phyloP scores from a whole-genome alignment of 2,329 filamentous ascomycete species.

The Exophiala xenobiotica region DNA sequence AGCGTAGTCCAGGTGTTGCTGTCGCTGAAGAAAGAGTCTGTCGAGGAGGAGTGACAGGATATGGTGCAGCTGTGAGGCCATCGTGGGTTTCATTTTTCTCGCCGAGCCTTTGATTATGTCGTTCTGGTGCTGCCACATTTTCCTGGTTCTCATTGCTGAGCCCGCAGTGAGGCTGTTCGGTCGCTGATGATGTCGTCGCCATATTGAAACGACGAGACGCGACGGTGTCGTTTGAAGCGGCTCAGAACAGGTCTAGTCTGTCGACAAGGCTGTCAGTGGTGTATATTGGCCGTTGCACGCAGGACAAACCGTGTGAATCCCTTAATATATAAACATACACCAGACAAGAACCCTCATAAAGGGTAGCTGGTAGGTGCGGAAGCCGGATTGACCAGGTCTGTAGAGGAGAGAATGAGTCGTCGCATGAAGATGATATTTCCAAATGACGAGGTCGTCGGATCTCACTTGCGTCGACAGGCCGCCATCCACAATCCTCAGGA shows the following conservation, averaged over 20 bases:
- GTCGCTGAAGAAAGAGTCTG: neutral
- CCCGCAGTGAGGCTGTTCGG: too few species aligned
- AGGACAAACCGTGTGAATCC: too few species aligned
- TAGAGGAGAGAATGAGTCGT: too few species aligned
- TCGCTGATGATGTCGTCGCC: neutral
- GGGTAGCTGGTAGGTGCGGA: neutral
- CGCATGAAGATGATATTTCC: too few species aligned
- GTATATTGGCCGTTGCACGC: too few species aligned
- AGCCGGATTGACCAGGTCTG: too few species aligned
- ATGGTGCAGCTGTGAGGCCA: neutral
- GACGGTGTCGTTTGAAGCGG: neutral
- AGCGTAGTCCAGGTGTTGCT: neutral
- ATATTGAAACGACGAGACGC: neutral
- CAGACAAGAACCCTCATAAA: neutral
- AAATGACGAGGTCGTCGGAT: too few species aligned
- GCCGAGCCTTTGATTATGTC: conserved; percentile 1
- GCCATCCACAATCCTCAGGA: too few species aligned
- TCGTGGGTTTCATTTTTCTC: neutral
- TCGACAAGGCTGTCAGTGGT: neutral
- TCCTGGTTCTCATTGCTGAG: too few species aligned
- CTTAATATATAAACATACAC: neutral
- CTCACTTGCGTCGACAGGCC: too few species aligned
- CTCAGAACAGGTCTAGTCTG: neutral
- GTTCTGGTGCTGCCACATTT: neutral
- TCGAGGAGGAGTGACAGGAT: neutral